Conservation (phyloP, 2,329 filamentous ascomycete genomes). For the Diaporthe eres region DNA sequence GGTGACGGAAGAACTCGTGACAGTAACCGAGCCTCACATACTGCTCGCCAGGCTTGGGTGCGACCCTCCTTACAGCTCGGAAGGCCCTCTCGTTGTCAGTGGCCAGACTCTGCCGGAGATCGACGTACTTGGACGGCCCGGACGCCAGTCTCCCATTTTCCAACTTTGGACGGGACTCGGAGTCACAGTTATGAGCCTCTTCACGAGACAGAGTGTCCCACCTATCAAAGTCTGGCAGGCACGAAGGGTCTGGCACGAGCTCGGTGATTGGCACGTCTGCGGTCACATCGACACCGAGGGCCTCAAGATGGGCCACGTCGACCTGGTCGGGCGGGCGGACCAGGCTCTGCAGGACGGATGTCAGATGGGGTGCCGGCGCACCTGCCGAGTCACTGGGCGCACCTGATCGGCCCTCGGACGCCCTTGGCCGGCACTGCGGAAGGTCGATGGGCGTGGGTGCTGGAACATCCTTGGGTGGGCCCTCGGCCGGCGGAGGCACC, state of each 20-base stretch:
- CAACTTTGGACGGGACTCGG: constrained; percentile 62
- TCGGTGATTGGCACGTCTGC: constrained; percentile 62
- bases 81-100: constrained; percentile 71
- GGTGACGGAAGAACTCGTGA: constrained; percentile 76
- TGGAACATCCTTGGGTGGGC: constrained; percentile 66
- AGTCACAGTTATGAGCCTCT: constrained; percentile 63
- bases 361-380: constrained; percentile 55
- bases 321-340: constrained; percentile 65
- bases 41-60: constrained; percentile 65
- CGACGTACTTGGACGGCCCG: constrained; percentile 70
- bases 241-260: constrained; percentile 67
- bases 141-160: constrained; percentile 69
- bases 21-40: constrained; percentile 72
- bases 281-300: constrained; percentile 70
- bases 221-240: constrained; percentile 65
- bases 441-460: constrained; percentile 68
- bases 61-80: constrained; percentile 72
- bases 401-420: constrained; percentile 37
- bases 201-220: constrained; percentile 67
- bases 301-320: constrained; percentile 65
- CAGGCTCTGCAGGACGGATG: constrained; percentile 66
- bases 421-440: constrained; percentile 58
- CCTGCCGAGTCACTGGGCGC: constrained; percentile 17
- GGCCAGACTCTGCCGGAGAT: constrained; percentile 70
- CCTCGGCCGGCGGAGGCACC: constrained; percentile 44